A percentile compares a stretch with the other conserved stretches of the same genome.
These are phyloP conservation scores for Aspergillus hiratsukae DNA, from an alignment of 2,329 filamentous ascomycete genomes.

Conservation along the genomic window DNA sequence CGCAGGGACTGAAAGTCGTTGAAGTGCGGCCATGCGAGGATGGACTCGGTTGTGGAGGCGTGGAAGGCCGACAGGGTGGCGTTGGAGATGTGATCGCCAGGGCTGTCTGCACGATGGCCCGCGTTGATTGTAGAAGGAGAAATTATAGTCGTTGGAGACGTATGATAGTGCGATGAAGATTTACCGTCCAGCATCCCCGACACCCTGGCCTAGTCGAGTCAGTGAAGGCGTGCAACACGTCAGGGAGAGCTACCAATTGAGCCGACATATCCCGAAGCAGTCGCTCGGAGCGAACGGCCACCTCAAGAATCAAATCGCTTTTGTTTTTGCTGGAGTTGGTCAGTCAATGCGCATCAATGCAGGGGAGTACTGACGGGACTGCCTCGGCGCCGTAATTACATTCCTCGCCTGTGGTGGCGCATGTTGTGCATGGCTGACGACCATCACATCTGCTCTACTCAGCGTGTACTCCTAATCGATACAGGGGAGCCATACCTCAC, in stretches of 20 bases:
- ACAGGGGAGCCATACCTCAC: constrained; percentile 35
- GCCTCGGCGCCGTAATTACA: constrained; percentile 28
- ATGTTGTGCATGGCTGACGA: constrained; percentile 40
- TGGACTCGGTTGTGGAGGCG: constrained; percentile 48
- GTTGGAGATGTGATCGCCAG: constrained; percentile 36
- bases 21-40: constrained; percentile 52
- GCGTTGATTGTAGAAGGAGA: constrained; percentile 11
- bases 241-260: constrained; percentile 28
- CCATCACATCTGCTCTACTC: constrained; percentile 44
- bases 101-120: constrained; percentile 17
- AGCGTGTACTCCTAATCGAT: constrained; percentile 1
- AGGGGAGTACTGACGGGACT: constrained; percentile 17
- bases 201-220: background rate
- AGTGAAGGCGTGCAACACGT: constrained; percentile 5
- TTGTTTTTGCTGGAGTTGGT: constrained; percentile 42
- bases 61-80: constrained; percentile 49
- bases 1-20: constrained; percentile 43
- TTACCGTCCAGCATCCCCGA: background rate
- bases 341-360: background rate
- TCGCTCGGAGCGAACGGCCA: constrained; percentile 47
- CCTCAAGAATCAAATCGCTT: constrained; percentile 50
- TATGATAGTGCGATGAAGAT: constrained; percentile 1
- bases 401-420: constrained; percentile 16
- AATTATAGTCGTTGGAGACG: constrained; percentile 13
- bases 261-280: constrained; percentile 45